Evolutionary conservation across 2,329 filamentous ascomycete genomes (phyloP), one percentile per base, ranked within the genome.

Genomic region (Laburnicola sp.): DNA sequence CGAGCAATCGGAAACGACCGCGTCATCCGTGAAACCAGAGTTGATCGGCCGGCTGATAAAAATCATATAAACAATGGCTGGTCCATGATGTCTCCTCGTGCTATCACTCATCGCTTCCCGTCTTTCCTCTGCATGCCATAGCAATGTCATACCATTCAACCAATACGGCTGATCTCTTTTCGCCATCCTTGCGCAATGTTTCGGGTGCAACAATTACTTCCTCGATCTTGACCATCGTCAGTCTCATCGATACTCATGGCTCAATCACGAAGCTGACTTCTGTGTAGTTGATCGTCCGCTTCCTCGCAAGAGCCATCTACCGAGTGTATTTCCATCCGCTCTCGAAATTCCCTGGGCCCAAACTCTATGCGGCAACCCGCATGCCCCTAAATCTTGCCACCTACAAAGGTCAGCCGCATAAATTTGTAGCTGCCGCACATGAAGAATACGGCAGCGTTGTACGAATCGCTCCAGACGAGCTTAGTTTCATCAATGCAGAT

Each of bases 291-390:
- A 6, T 61, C 11, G 23, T 56, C 35, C 53, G 54, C 21, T 59
- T 56, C 41, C 8, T 64, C 25, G 34, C 36, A 7, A 58, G 54
- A 45, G 61, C 48, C 27, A 59, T 75, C 36, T 73, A 76, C 54
- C 66, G 65, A 50, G 59, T 74, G 7, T 76, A 70, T 59, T 72
- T 78, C 50, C 72, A 76, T 32, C 76, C 76, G 1, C 65, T 78
- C 0, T 64, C 68, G 40, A 70, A 69, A 36, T 77, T 73, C 41
- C 77, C 77, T 9, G 78, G 77, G 2, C 76, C 77, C 1, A 72
- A 63, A 31, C 45, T 72, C 5, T 52, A 60, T 45, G 70, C 71
- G 8, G 65, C 68, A 22, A 69, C 70, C 35, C 63, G 68, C 22
- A 49, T 75, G 9, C 71, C 72, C 1, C 62, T 66, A 30, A 58